Conservation (phyloP, 352 stramenopile genomes). For the Pythium folliculosum region DNA sequence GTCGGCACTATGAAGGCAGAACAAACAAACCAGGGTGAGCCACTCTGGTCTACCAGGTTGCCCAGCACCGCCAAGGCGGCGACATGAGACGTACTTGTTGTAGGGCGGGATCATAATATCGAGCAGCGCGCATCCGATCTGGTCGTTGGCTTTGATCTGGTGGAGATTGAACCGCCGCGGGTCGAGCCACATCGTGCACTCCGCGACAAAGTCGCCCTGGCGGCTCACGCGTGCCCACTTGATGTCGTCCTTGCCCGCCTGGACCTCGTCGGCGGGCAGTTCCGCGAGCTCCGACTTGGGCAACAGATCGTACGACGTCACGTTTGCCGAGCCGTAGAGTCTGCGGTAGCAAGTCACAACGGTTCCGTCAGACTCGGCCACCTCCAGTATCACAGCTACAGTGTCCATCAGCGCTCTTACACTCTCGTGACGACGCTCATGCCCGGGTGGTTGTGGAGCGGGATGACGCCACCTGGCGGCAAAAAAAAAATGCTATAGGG, state of each 20-base stretch:
- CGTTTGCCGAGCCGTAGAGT: slow-evolving; percentile 71
- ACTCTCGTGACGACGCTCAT: slow-evolving; percentile 87
- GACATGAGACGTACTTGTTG: slow-evolving; percentile 56
- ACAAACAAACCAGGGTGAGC: background rate
- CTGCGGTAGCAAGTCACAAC: slow-evolving; percentile 26
- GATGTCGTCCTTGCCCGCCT: slow-evolving; percentile 40
- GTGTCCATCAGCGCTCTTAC: slow-evolving; percentile 30
- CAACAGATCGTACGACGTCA: slow-evolving; percentile 76
- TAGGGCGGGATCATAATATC: slow-evolving; percentile 89
- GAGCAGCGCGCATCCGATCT: slow-evolving; percentile 75
- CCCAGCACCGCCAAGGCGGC: background rate
- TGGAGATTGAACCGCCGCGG: slow-evolving; percentile 83
- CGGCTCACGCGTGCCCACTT: slow-evolving; percentile 68
- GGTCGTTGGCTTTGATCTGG: slow-evolving; percentile 68
- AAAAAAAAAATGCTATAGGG: slow-evolving; percentile 77
- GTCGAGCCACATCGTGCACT: slow-evolving; percentile 82
- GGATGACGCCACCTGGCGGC: slow-evolving; percentile 72
- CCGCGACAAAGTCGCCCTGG: slow-evolving; percentile 49
- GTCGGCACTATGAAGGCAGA: slow-evolving; percentile 46
- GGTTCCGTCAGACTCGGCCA: slow-evolving; percentile 7
- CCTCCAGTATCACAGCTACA: background rate
- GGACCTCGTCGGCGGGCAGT: slow-evolving; percentile 24
- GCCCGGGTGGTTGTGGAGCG: slow-evolving; percentile 79
- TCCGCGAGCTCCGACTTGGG: slow-evolving; percentile 41
- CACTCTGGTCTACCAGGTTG: background rate